Conservation (phyloP, 1,284 basidiomycete genomes). For the Ganoderma resinaceum region DNA sequence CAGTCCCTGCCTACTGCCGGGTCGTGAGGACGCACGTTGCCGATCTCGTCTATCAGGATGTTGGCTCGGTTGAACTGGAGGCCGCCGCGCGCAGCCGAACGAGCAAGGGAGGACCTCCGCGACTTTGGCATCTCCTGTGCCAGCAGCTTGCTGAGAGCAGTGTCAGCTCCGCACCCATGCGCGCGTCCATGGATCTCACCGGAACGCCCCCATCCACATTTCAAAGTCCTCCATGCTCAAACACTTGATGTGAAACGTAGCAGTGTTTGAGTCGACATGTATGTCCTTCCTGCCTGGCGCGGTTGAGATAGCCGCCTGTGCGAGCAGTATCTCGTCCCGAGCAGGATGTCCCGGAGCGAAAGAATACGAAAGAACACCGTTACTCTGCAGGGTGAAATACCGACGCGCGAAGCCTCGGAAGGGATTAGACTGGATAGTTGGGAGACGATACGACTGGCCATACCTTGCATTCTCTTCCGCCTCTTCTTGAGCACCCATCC, state of each 20-base stretch:
- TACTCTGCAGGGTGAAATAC: constrained; percentile 72
- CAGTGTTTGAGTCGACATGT: constrained; percentile 77
- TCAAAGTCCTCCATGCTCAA: constrained; percentile 74
- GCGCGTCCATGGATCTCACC: constrained; percentile 48
- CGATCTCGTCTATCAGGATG: constrained; percentile 67
- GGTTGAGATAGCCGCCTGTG: constrained; percentile 78
- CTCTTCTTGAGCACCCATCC: constrained; percentile 87
- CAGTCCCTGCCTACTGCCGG: constrained; percentile 12
- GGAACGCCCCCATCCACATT: constrained; percentile 75
- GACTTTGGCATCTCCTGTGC: constrained; percentile 48
- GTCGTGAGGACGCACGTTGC: constrained; percentile 46
- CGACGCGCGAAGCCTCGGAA: constrained; percentile 81
- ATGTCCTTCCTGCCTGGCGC: constrained; percentile 73
- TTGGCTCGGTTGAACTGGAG: constrained; percentile 51
- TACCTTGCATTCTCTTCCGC: constrained; percentile 86
- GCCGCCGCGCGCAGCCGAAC: constrained; percentile 34
- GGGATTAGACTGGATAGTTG: not conserved
- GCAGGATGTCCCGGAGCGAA: constrained; percentile 74
- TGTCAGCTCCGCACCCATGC: not conserved
- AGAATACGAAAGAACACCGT: constrained; percentile 78
- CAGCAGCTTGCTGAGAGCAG: constrained; percentile 60
- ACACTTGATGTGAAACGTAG: constrained; percentile 84
- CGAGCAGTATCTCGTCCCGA: constrained; percentile 73
- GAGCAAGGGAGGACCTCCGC: constrained; percentile 53
- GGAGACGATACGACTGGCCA: constrained; percentile 11